A percentile compares a stretch with the other conserved stretches of the same genome.
phyloP scores from a whole-genome alignment of 805 yeast species.

The Sugiyamaella valdiviana region DNA sequence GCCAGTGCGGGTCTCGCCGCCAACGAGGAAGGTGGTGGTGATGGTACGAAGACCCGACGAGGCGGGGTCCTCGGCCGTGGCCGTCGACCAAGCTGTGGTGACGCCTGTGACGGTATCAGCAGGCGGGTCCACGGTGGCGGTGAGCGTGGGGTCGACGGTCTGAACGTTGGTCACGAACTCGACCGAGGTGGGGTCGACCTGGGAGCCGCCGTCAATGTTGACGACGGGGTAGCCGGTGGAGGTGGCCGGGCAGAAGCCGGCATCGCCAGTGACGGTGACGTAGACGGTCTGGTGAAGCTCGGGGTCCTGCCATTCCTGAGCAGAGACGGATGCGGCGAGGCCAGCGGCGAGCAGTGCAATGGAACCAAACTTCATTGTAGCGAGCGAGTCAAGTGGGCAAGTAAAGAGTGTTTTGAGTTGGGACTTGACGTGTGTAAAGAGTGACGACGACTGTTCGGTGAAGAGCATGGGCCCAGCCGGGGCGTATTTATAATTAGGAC shows the following conservation, averaged over 20 bases:
- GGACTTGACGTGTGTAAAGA: no score
- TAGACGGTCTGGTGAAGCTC: constrained; percentile 9
- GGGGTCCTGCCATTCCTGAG: constrained; percentile 6
- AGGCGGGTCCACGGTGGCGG: constrained; percentile 4
- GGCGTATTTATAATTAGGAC: no score
- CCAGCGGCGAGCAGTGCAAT: constrained; percentile 1
- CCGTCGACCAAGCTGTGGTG: not conserved
- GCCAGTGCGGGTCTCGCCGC: constrained; percentile 1
- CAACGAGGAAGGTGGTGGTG: constrained; percentile 6
- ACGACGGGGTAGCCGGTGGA: constrained; percentile 21
- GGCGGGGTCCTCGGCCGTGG: not conserved
- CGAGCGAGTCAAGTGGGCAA: no score
- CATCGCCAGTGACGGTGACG: constrained; percentile 19
- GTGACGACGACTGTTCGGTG: no score
- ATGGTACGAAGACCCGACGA: constrained; percentile 1
- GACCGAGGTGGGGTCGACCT: not conserved
- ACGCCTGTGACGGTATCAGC: constrained; percentile 4
- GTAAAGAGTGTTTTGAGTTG: no score
- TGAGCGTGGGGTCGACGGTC: constrained; percentile 2
- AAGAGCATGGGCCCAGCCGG: no score
- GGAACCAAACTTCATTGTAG: not conserved
- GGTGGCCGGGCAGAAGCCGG: constrained; percentile 9
- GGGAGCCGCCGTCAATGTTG: constrained; percentile 21
- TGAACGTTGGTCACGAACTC: constrained; percentile 8
- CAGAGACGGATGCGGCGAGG: constrained; percentile 4